These are phyloP conservation scores for Nicotiana undulata DNA, from an alignment of 257 asterid genomes.

Conservation along the genomic window DNA sequence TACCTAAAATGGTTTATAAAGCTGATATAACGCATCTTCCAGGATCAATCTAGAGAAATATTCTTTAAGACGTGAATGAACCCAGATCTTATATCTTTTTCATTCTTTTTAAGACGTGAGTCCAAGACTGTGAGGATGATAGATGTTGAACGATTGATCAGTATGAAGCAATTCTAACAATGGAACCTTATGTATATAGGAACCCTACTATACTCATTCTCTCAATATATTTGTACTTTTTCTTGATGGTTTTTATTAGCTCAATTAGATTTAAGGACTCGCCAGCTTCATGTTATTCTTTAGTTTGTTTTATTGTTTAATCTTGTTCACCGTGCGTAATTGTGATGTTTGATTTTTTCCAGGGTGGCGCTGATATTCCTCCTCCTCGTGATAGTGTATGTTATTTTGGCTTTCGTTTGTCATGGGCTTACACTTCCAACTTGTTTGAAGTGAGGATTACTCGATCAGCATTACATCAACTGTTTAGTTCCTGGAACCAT, in stretches of 20 bases:
- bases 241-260: neutral
- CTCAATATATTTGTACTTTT: neutral
- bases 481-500: constrained; percentile 9
- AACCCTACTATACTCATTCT: neutral
- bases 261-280: neutral
- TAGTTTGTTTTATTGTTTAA: neutral
- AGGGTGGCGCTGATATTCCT: constrained; percentile 62
- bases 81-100: neutral
- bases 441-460: constrained; percentile 50
- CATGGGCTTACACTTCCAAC: constrained; percentile 81
- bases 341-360: constrained; percentile 17
- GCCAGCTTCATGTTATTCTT: neutral
- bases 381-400: constrained; percentile 60
- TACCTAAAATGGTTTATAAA: neutral
- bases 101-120: neutral
- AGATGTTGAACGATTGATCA: neutral
- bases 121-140: neutral
- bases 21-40: neutral
- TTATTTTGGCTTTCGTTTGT: constrained; percentile 68
- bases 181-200: neutral
- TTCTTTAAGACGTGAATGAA: neutral
- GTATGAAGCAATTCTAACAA: neutral
- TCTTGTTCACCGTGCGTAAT: neutral
- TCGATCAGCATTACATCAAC: constrained; percentile 16
- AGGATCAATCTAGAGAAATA: neutral